A percentile compares a stretch with the other conserved stretches of the same genome.
Evolutionary conservation across 2,329 filamentous ascomycete genomes (phyloP).

Genomic region (Cladosporium sp.): DNA sequence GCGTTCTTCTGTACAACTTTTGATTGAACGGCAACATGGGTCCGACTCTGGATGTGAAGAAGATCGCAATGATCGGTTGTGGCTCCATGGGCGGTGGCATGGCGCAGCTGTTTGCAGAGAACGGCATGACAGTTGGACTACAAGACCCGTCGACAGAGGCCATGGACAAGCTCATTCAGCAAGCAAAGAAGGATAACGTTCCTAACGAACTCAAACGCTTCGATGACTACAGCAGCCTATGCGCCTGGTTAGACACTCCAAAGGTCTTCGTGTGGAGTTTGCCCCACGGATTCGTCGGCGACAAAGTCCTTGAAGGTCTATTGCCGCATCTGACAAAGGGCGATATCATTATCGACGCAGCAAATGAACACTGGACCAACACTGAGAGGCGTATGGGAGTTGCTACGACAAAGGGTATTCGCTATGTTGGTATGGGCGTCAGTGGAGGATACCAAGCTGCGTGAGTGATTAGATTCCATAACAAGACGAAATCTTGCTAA

Average conservation of each 20-base stretch:
- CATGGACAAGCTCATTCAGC: constrained; percentile 48
- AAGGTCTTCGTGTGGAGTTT: constrained; percentile 39
- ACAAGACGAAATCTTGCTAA: not conserved
- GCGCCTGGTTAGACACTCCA: constrained; percentile 48
- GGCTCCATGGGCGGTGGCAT: constrained; percentile 64
- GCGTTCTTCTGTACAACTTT: not conserved
- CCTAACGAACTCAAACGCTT: constrained; percentile 43
- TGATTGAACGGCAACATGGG: constrained; percentile 9
- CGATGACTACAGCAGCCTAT: constrained; percentile 54
- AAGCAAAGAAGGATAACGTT: constrained; percentile 45
- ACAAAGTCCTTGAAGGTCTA: constrained; percentile 50
- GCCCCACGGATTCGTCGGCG: constrained; percentile 44
- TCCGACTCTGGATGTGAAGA: constrained; percentile 33
- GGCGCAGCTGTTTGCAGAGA: constrained; percentile 60
- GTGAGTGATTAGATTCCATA: constrained; percentile 23
- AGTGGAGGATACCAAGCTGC: constrained; percentile 71
- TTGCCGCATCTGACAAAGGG: constrained; percentile 57
- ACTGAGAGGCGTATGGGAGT: constrained; percentile 57
- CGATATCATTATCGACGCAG: constrained; percentile 69
- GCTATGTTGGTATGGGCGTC: constrained; percentile 68
- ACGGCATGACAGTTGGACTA: constrained; percentile 57
- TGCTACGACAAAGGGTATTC: constrained; percentile 59
- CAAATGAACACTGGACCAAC: constrained; percentile 67
- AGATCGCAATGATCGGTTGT: constrained; percentile 59
- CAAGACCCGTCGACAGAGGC: constrained; percentile 55